Base-by-base conservation (phyloP, 441 rosid genomes). In the Eruca vesicaria region DNA sequence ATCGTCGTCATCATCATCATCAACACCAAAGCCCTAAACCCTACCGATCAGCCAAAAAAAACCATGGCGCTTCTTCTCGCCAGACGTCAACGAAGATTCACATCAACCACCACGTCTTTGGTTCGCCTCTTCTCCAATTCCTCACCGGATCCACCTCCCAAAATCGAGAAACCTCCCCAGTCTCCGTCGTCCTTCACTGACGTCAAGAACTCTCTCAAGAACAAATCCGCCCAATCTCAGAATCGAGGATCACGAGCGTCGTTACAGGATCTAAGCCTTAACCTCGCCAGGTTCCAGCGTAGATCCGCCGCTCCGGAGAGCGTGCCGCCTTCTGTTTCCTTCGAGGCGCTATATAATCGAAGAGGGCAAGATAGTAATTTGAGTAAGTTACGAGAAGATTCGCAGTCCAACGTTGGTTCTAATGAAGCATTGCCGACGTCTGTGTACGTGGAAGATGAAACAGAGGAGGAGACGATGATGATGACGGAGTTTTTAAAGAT, bases 11-110 rank as follows among this genome's bases (percentile, higher is more conserved):
- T 48, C 79, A 21, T 32, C 48, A 14, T 14, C n/a, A 0, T 38
- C n/a, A 29, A 84, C 53, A n/a, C 61, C 41, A 68, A 66, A 78
- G 60, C 77, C 81, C 80, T 78, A 72, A 71, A 67, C 28, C 77
- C 55, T 29, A 1, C 5, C 16, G 69, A 77, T 52, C 58, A 66
- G 14, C 68, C 59, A 66, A 50, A 4, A 58, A 57, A 4, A 58
- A 57, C 15, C 80, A 86, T 89, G 91, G 91, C 93, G 23, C 86
- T 89, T 63, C 84, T 72, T 35, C 77, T 87, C 31, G 55, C 84
- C 32, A 80, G 83, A 68, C 77, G 84, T 67, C 79, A 66, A 18
- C 82, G 31, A 66, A 73, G 81, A 45, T 78, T 82, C 62, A 80
- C 83, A 21, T 5, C 81, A 9, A n/a, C n/a, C n/a, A 81, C 71